These are phyloP conservation scores for Sporothrix curviconia DNA, from an alignment of 2,329 filamentous ascomycete species.

Conservation along the genomic window DNA sequence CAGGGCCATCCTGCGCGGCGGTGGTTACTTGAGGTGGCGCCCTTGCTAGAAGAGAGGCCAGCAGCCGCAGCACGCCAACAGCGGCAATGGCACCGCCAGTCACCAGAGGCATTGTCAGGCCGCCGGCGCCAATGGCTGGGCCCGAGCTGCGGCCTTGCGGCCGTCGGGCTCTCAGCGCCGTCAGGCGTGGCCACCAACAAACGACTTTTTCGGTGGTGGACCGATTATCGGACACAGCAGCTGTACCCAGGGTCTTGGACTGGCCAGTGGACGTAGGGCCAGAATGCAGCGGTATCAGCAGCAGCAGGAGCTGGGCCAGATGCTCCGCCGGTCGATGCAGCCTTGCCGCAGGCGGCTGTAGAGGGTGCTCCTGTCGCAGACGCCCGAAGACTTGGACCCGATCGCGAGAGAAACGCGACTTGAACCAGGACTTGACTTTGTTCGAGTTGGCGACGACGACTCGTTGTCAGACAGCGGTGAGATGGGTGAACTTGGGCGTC, in stretches of 20 bases:
- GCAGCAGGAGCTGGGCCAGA: too few species aligned
- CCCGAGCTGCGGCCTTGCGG: neutral
- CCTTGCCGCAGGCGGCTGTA: neutral
- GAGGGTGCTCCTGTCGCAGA: neutral
- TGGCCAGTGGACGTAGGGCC: neutral
- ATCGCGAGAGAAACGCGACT: constrained; percentile 33
- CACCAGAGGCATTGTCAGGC: constrained; percentile 1
- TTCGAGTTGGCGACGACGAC: constrained; percentile 20
- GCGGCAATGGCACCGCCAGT: constrained; percentile 20
- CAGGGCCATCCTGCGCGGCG: too few species aligned
- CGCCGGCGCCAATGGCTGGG: constrained; percentile 5
- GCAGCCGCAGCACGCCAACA: constrained; percentile 22
- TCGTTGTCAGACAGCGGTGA: constrained; percentile 17
- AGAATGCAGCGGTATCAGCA: neutral
- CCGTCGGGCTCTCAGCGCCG: constrained; percentile 18
- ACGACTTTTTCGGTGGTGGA: constrained; percentile 21
- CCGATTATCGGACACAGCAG: neutral
- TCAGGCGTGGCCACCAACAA: constrained; percentile 39
- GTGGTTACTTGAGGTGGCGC: too few species aligned
- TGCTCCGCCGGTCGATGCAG: neutral
- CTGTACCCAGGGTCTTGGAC: neutral
- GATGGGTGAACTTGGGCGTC: constrained; percentile 1
- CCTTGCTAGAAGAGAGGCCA: neutral
- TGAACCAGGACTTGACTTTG: constrained; percentile 39
- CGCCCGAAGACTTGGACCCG: constrained; percentile 25